Evolutionary conservation across 2,329 filamentous ascomycete genomes (phyloP).

Genomic region (Neonectria ditissima): DNA sequence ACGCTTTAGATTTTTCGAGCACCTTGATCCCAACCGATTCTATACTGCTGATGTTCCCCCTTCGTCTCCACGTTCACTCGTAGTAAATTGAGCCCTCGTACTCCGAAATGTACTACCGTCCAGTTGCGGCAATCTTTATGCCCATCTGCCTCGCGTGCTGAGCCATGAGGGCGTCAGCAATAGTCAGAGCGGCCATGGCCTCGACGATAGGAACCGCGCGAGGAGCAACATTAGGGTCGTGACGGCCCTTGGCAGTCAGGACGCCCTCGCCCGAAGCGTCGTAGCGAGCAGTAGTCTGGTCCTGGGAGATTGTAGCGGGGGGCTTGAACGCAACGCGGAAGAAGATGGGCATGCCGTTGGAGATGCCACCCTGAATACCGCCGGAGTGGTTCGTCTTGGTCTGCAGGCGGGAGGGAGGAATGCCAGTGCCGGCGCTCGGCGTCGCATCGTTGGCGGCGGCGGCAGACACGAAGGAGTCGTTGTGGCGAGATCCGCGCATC

Average conservation of each 20-base stretch:
- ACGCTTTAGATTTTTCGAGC: slow-evolving; percentile 37
- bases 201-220: slow-evolving; percentile 89
- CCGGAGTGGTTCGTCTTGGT: slow-evolving; percentile 95
- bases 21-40: slow-evolving; percentile 36
- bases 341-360: slow-evolving; percentile 91
- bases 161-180: slow-evolving; percentile 87
- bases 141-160: slow-evolving; percentile 58
- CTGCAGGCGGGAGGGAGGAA: slow-evolving; percentile 65
- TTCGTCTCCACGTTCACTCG: slow-evolving; percentile 35
- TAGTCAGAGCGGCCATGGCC: slow-evolving; percentile 86
- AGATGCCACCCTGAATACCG: slow-evolving; percentile 93
- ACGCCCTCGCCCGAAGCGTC: slow-evolving; percentile 77
- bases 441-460: slow-evolving; percentile 58
- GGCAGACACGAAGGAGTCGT: slow-evolving; percentile 69
- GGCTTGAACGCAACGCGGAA: slow-evolving; percentile 96
- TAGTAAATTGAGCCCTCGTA: slow-evolving; percentile 35
- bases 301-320: slow-evolving; percentile 89
- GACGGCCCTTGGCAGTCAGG: slow-evolving; percentile 89
- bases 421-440: slow-evolving; percentile 56
- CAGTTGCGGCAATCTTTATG: slow-evolving; percentile 38
- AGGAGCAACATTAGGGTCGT: slow-evolving; percentile 92
- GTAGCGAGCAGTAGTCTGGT: slow-evolving; percentile 85
- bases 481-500: slow-evolving; percentile 87
- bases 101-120: slow-evolving; percentile 34
- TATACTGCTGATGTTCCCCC: slow-evolving; percentile 38